phyloP scores from a whole-genome alignment of 179 eudicot species.

The Gypsophila paniculata region DNA sequence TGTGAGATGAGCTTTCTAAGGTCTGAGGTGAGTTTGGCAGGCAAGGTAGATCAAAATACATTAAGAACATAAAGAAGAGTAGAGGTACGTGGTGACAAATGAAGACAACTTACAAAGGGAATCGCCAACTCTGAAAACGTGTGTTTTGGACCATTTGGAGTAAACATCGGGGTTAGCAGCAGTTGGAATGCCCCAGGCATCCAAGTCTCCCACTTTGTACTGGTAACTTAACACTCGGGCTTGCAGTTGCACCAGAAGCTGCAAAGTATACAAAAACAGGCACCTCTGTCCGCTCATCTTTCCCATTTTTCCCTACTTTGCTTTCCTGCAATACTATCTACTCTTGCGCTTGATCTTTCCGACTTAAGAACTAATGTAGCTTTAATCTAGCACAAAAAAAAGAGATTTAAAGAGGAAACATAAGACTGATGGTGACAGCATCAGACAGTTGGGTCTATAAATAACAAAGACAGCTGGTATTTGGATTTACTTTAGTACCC shows the following conservation, averaged over 20 bases:
- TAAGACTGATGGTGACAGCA: slow-evolving; percentile 24
- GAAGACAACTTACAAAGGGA: slow-evolving; percentile 64
- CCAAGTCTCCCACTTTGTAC: slow-evolving; percentile 77
- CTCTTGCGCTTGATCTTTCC: background rate
- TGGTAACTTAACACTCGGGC: slow-evolving; percentile 35
- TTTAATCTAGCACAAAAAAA: no score
- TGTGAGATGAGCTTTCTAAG: no score
- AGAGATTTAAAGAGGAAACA: slow-evolving; percentile 9
- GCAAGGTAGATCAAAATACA: background rate
- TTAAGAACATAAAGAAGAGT: background rate
- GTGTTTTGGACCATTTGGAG: slow-evolving; percentile 53
- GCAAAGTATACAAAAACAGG: slow-evolving; percentile 28
- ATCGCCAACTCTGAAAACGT: slow-evolving; percentile 56
- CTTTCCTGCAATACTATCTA: background rate
- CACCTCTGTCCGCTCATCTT: slow-evolving; percentile 15
- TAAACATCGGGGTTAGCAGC: slow-evolving; percentile 51
- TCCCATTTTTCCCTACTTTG: slow-evolving; percentile 25
- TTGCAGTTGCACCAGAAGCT: slow-evolving; percentile 43
- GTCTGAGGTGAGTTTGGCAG: no score
- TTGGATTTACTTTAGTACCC: slow-evolving; percentile 23
- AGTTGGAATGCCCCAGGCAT: slow-evolving; percentile 66
- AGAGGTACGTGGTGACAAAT: background rate
- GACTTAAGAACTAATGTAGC: background rate
- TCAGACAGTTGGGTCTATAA: slow-evolving; percentile 22
- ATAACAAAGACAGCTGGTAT: slow-evolving; percentile 14